These are phyloP conservation scores for Ogataea methanolica DNA, from an alignment of 805 yeast species.

Conservation along the genomic window DNA sequence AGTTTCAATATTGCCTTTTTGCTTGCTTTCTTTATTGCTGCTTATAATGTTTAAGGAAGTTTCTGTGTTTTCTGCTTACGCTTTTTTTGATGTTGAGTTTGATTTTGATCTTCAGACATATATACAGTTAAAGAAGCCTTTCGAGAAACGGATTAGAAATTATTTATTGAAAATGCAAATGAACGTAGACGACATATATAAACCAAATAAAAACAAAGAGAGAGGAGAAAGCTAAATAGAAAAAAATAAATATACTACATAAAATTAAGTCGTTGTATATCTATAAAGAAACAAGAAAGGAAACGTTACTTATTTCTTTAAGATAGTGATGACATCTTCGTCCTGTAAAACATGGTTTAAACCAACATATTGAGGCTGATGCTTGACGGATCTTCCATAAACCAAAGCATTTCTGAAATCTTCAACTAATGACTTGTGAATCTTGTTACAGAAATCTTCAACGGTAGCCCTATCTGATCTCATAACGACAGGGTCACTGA, in stretches of 20 bases:
- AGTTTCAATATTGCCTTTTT: constrained; percentile 57
- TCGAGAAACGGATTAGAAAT: neutral
- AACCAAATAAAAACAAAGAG: no score
- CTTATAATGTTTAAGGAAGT: constrained; percentile 34
- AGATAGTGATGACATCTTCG: constrained; percentile 95
- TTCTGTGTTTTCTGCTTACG: no score
- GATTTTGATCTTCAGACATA: no score
- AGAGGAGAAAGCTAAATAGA: neutral
- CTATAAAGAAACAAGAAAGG: no score
- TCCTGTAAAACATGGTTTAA: constrained; percentile 78
- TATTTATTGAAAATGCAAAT: neutral
- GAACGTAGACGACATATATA: neutral
- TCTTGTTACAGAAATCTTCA: constrained; percentile 94
- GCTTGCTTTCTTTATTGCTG: constrained; percentile 53
- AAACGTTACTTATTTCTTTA: constrained; percentile 48
- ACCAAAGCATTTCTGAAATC: constrained; percentile 93
- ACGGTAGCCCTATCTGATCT: constrained; percentile 78
- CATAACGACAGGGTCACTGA: constrained; percentile 89
- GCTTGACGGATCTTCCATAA: constrained; percentile 91
- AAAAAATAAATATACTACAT: neutral
- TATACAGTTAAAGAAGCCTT: no score
- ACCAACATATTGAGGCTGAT: constrained; percentile 96
- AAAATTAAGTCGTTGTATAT: no score
- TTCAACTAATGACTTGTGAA: constrained; percentile 89
- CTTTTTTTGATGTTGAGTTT: no score